Evolutionary conservation across 139 green algal species (phyloP).

Genomic region (Picochlorum sp.): DNA sequence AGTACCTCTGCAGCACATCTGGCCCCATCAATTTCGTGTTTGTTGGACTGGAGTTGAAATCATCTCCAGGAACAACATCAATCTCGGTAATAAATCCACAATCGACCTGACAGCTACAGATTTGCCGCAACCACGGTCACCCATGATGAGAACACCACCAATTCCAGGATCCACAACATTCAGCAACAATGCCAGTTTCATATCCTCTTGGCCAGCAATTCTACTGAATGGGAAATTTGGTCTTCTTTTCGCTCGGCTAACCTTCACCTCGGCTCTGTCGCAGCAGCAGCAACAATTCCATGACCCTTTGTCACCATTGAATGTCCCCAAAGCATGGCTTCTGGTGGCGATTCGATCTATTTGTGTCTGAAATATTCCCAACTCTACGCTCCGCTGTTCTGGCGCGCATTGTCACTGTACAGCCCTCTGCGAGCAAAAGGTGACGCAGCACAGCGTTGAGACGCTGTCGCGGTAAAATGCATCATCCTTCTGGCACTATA

Average conservation of each 20-base stretch:
- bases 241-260: conserved; percentile 9
- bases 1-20: conserved; percentile 31
- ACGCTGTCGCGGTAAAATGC: too few relatives aligned
- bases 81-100: conserved; percentile 83
- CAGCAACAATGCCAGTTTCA: conserved; percentile 85
- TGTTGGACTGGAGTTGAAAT: conserved; percentile 81
- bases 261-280: background rate
- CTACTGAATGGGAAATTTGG: conserved; percentile 72
- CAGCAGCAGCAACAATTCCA: background rate
- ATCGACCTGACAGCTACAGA: conserved; percentile 62
- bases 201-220: conserved; percentile 83
- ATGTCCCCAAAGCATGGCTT: too few relatives aligned
- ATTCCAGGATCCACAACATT: conserved; percentile 84
- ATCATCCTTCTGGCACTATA: too few relatives aligned
- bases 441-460: too few relatives aligned
- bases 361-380: too few relatives aligned
- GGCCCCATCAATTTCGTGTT: conserved; percentile 78
- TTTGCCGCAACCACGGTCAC: conserved; percentile 85
- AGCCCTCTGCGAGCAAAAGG: too few relatives aligned
- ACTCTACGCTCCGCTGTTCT: too few relatives aligned
- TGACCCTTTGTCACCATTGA: too few relatives aligned
- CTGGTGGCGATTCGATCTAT: too few relatives aligned
- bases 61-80: conserved; percentile 71
- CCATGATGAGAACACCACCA: conserved; percentile 90
- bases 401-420: too few relatives aligned